Base-by-base conservation (phyloP, 805 yeast species). In the Wickerhamiella occidentalis region DNA sequence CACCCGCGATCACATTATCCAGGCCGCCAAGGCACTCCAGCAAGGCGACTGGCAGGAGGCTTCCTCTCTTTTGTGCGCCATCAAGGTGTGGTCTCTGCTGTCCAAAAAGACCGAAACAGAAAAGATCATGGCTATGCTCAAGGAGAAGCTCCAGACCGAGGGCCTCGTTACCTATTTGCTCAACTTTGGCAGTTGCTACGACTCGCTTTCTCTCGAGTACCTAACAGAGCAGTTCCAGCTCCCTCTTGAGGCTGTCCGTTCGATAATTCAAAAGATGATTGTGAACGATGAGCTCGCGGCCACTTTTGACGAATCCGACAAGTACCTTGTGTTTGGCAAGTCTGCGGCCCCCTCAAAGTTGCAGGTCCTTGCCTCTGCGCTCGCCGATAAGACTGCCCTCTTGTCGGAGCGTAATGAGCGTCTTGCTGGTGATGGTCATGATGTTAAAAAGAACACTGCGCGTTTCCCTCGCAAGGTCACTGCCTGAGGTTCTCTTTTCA, bases 151-250 rank as follows among this genome's bases (percentile, higher is more conserved):
- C 59, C 94, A 92, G 72, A 71, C 79, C 49, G 95, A 86, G 68
- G 94, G 96, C 44, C 75, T 92, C 62, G 79, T 95, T 68, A 85
- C 96, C n/a, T 92, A 84, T 66, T 72, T 92, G 55, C 84, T 86
- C 73, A 80, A 84, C 55, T 87, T 82, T 71, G 85, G 84, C 63
- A 67, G 79, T 29, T 80, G 79, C 59, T 87, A 81, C 69, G 71
- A 80, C 53, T 82, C 83, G 55, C 74, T 90, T 50, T 80, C 95
- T 3, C 66, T 87, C 45, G 65, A 71, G 15, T 78, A 78, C 57
- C 71, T 92, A 59, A 70, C 86, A 19, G 63, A 70, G 45, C 72
- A 78, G 54, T 92, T 90, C 64, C 80, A 79, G 58, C 69, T 90
- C 45, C 64, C 75, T 13, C 72, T 68, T 53, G 70, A 68, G 12